Percentiles rank a stretch among this genome's conserved stretches.
These are phyloP conservation scores for Syzygium syzygioides DNA, from an alignment of 441 rosid genomes.

Conservation along the genomic window DNA sequence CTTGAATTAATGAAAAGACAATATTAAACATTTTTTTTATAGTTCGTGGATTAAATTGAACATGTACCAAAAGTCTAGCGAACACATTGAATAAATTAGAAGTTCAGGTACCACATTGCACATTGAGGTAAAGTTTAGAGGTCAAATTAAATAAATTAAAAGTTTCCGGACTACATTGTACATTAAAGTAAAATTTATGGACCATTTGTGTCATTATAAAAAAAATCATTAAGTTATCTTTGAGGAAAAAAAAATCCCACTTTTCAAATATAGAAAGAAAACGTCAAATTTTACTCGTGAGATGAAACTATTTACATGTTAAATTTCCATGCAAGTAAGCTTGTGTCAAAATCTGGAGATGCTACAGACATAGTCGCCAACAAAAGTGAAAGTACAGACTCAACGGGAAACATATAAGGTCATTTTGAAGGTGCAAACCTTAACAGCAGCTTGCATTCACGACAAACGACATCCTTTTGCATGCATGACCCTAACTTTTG, in stretches of 20 bases:
- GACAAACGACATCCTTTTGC: background rate
- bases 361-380: background rate
- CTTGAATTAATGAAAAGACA: too few species aligned
- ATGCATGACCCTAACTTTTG: background rate
- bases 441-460: background rate
- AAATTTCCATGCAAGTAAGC: background rate
- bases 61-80: too few species aligned
- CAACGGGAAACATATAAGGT: background rate
- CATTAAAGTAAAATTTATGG: too few species aligned
- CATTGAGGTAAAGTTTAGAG: too few species aligned
- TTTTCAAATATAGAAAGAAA: background rate
- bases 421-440: background rate
- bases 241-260: accelerated
- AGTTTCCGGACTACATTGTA: too few species aligned
- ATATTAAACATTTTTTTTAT: too few species aligned
- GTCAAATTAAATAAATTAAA: too few species aligned
- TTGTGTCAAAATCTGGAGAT: background rate
- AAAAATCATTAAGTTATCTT: background rate
- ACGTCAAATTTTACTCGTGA: background rate
- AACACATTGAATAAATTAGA: too few species aligned
- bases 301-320: background rate
- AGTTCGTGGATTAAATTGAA: too few species aligned
- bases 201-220: too few species aligned
- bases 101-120: too few species aligned
- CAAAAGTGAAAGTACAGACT: background rate